Evolutionary conservation across 257 asterid species (phyloP).

Genomic region (Rhazya stricta): DNA sequence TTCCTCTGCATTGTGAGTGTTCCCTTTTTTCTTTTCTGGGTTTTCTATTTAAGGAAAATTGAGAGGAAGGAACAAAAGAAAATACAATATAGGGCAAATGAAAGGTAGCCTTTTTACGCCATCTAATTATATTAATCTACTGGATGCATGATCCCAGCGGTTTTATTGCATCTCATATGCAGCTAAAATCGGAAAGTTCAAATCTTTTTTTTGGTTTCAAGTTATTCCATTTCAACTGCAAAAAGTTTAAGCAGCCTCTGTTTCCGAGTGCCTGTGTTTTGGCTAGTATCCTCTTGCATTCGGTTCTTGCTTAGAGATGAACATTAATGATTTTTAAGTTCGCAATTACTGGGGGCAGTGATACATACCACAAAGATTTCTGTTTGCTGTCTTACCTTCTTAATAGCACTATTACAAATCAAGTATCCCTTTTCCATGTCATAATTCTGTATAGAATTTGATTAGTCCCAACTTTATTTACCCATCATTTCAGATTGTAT

Average conservation of each 20-base stretch:
- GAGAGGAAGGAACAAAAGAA: neutral
- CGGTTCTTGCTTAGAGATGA: neutral
- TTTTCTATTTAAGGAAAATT: neutral
- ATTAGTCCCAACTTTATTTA: neutral
- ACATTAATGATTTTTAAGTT: neutral
- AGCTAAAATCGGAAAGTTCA: neutral
- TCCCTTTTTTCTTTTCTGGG: neutral
- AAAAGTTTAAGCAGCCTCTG: neutral
- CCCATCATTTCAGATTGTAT: constrained; percentile 28
- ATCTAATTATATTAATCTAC: neutral
- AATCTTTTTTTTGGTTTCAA: neutral
- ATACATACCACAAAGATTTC: neutral
- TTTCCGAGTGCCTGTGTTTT: neutral
- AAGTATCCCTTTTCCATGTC: neutral
- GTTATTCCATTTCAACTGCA: neutral
- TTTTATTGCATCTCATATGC: neutral
- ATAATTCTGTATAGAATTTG: neutral
- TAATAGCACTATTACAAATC: neutral
- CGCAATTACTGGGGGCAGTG: neutral
- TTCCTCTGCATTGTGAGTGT: neutral
- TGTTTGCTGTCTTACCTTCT: neutral
- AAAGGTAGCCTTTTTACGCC: neutral
- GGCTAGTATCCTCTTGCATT: neutral
- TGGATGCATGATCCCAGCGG: neutral
- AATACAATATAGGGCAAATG: neutral